These are phyloP conservation scores for Pseudocercospora macadamiae DNA, from an alignment of 2,329 filamentous ascomycete genomes.

Conservation along the genomic window DNA sequence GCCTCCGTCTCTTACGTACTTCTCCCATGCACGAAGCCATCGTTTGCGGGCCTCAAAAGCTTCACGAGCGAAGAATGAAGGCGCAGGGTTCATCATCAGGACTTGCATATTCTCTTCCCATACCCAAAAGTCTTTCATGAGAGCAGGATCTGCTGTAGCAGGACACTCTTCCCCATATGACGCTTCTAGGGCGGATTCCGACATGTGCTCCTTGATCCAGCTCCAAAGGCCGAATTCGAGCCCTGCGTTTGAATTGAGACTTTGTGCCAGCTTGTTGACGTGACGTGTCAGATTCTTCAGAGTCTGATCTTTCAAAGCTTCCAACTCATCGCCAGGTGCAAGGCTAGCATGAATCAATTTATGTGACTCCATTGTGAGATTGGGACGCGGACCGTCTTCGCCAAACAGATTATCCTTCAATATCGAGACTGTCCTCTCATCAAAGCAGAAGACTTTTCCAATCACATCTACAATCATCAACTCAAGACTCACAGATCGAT, in stretches of 20 bases:
- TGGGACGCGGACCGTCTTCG: background rate
- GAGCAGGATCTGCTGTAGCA: slow-evolving; percentile 36
- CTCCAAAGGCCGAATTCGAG: slow-evolving; percentile 43
- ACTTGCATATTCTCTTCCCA: slow-evolving; percentile 41
- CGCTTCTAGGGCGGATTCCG: slow-evolving; percentile 43
- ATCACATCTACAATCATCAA: slow-evolving; percentile 46
- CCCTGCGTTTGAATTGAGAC: slow-evolving; percentile 15
- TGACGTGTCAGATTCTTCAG: background rate
- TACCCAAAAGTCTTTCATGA: slow-evolving; percentile 49
- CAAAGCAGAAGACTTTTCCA: slow-evolving; percentile 45
- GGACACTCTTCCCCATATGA: slow-evolving; percentile 52
- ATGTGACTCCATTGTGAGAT: background rate
- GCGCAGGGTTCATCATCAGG: slow-evolving; percentile 32
- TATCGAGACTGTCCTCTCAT: slow-evolving; percentile 36
- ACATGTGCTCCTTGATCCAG: slow-evolving; percentile 45
- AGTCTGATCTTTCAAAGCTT: background rate
- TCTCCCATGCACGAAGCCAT: slow-evolving; percentile 31
- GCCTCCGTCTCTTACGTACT: slow-evolving; percentile 34
- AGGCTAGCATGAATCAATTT: slow-evolving; percentile 5
- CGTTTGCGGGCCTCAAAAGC: slow-evolving; percentile 42
- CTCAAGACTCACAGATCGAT: slow-evolving; percentile 48
- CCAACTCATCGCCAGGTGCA: background rate
- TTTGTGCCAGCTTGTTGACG: slow-evolving; percentile 13
- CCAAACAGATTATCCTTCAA: slow-evolving; percentile 28
- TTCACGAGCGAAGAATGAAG: slow-evolving; percentile 43